Conservation (phyloP, 176 grass and related monocot genomes). For the Musa schizocarpa region DNA sequence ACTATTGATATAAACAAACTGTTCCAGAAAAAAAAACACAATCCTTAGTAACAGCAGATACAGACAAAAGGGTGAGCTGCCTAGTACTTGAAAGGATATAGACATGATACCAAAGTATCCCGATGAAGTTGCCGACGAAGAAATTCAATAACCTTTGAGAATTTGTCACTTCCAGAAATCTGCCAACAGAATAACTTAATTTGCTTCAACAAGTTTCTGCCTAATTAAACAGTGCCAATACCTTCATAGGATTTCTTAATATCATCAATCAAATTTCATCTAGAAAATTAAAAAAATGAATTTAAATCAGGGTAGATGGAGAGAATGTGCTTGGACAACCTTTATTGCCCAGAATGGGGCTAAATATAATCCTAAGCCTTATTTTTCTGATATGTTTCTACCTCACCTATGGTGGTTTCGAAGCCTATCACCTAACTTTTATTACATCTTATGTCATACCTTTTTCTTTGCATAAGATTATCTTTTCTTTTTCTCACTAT, state of each 20-base stretch:
- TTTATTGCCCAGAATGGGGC: not conserved
- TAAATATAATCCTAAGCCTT: not conserved
- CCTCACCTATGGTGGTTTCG: not conserved
- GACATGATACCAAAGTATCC: slow-evolving; percentile 51
- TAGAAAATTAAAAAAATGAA: not conserved
- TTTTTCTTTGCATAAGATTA: no score
- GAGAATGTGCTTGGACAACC: not conserved
- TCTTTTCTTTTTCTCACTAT: no score
- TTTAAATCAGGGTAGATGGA: not conserved
- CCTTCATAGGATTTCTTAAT: not conserved
- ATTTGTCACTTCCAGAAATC: slow-evolving; percentile 74
- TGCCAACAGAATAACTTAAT: slow-evolving; percentile 7
- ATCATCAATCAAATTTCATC: not conserved
- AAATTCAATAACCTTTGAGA: slow-evolving; percentile 82
- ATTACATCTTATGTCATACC: no score
- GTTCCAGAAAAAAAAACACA: slow-evolving; percentile 12
- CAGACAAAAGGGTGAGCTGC: not conserved
- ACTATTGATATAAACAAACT: slow-evolving; percentile 88
- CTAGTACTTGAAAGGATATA: not conserved
- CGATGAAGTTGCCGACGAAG: slow-evolving; percentile 66
- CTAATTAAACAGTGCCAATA: not conserved
- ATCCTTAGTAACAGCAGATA: slow-evolving; percentile 15
- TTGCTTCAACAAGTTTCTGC: not conserved
- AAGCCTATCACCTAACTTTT: not conserved
- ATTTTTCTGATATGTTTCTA: not conserved